phyloP scores from a whole-genome alignment of 2,329 filamentous ascomycete genomes.

The Aspergillus pseudoterreus region DNA sequence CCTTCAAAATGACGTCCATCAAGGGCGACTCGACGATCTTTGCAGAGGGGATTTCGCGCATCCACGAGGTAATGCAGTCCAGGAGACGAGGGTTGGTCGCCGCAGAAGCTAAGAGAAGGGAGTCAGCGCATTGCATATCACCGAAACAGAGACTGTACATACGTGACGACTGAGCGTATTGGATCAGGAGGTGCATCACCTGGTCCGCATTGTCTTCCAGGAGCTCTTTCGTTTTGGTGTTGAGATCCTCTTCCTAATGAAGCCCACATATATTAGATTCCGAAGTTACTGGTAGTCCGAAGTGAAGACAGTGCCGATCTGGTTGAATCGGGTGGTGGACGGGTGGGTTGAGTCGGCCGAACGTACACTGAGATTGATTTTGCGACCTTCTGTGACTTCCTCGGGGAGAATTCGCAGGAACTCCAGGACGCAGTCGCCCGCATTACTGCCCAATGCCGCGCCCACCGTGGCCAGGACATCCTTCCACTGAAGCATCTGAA shows the following conservation, averaged over 20 bases:
- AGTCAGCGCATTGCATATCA: conserved; percentile 11
- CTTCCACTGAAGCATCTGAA: conserved; percentile 95
- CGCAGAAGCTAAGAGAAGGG: conserved; percentile 57
- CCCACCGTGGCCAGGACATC: conserved; percentile 83
- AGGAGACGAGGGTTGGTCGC: conserved; percentile 84
- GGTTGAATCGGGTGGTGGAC: conserved; percentile 41
- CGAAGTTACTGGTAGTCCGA: conserved; percentile 15
- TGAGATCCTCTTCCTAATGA: conserved; percentile 88
- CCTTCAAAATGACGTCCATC: conserved; percentile 74
- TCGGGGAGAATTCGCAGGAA: conserved; percentile 96
- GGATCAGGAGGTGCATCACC: conserved; percentile 81
- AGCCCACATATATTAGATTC: conserved; percentile 48
- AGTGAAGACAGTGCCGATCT: conserved; percentile 24
- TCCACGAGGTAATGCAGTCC: conserved; percentile 95
- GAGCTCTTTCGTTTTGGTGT: conserved; percentile 78
- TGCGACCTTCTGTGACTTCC: conserved; percentile 98
- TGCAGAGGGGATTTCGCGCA: conserved; percentile 82
- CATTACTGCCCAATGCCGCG: conserved; percentile 64
- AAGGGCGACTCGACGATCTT: conserved; percentile 83
- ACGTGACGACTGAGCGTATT: conserved; percentile 90
- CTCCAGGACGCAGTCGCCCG: conserved; percentile 84
- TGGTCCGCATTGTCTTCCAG: conserved; percentile 85
- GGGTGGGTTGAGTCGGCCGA: conserved; percentile 46
- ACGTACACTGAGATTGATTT: conserved; percentile 98
- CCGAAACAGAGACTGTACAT: conserved; percentile 23